These are phyloP conservation scores for Schoenoplectus triqueter DNA, from an alignment of 202 grass and related monocot genomes.

Conservation along the genomic window DNA sequence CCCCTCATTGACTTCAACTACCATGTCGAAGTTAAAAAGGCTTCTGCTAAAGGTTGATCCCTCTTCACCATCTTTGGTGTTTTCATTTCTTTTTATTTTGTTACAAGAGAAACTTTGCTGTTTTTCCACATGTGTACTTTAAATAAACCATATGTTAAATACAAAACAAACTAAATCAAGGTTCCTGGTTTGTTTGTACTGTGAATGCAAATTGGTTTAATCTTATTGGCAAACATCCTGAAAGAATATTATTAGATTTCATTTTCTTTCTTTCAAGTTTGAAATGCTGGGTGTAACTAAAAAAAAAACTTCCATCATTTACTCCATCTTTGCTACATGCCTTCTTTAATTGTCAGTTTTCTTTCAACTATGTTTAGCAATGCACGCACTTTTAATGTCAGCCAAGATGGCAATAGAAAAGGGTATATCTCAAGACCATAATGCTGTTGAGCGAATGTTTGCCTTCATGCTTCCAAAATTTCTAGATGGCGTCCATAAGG, in stretches of 20 bases:
- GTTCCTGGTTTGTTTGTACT: not conserved
- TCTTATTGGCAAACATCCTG: not conserved
- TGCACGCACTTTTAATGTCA: slow-evolving; percentile 81
- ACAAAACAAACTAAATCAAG: slow-evolving; percentile 8
- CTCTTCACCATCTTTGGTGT: not conserved
- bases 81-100: not conserved
- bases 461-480: slow-evolving; percentile 85
- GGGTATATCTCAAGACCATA: slow-evolving; percentile 65
- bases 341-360: slow-evolving; percentile 3
- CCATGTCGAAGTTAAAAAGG: slow-evolving; percentile 86
- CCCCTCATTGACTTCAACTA: slow-evolving; percentile 92
- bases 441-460: slow-evolving; percentile 76
- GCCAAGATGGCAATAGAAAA: slow-evolving; percentile 75
- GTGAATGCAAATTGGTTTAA: slow-evolving; percentile 17
- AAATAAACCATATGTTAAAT: slow-evolving; percentile 2
- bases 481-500: slow-evolving; percentile 82
- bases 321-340: not conserved
- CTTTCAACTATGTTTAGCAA: slow-evolving; percentile 48
- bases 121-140: not conserved
- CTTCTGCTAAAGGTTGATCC: slow-evolving; percentile 69
- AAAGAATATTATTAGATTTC: slow-evolving; percentile 1
- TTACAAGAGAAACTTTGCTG: not conserved
- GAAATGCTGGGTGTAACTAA: not conserved
- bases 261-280: slow-evolving; percentile 5
- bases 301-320: not conserved